Evolutionary conservation across 2,329 filamentous ascomycete genomes (phyloP).

Genomic region (Mycosphaerella sp.): DNA sequence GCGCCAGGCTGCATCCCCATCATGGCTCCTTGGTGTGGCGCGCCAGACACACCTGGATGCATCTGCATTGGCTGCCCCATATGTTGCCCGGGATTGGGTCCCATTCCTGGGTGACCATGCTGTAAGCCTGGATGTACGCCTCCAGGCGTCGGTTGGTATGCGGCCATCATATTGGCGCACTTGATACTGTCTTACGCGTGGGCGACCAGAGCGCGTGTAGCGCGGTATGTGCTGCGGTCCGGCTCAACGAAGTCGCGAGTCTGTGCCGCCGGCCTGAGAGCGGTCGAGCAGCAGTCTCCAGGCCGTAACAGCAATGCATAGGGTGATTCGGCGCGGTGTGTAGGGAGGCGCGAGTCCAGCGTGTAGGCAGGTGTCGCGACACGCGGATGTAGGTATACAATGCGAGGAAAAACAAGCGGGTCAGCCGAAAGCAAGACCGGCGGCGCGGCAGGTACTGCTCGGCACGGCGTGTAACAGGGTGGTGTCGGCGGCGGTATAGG

Average conservation of each 20-base stretch:
- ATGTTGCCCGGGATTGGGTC: constrained; percentile 63
- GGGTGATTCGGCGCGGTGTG: constrained; percentile 10
- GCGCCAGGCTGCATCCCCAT: constrained; percentile 71
- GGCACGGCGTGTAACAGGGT: background rate
- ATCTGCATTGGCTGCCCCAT: constrained; percentile 65
- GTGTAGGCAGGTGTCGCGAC: background rate
- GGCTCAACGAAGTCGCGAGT: constrained; percentile 11
- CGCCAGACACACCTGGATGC: constrained; percentile 62
- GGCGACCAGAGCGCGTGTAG: constrained; percentile 32
- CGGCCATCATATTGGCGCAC: constrained; percentile 59
- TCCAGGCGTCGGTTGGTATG: constrained; percentile 62
- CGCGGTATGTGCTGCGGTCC: background rate
- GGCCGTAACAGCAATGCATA: constrained; percentile 28
- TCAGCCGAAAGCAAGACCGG: background rate
- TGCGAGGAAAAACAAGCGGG: background rate
- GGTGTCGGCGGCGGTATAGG: background rate
- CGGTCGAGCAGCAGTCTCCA: constrained; percentile 28
- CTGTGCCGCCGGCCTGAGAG: constrained; percentile 24
- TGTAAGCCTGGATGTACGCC: constrained; percentile 61
- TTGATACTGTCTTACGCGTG: constrained; percentile 11
- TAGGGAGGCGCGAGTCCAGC: background rate
- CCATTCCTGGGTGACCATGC: constrained; percentile 56
- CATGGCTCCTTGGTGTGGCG: constrained; percentile 58
- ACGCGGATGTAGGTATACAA: background rate
- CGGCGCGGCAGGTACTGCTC: background rate